phyloP scores from a whole-genome alignment of 225 moss, liverwort and hornwort genomes.

The Rhytidiadelphus loreus region DNA sequence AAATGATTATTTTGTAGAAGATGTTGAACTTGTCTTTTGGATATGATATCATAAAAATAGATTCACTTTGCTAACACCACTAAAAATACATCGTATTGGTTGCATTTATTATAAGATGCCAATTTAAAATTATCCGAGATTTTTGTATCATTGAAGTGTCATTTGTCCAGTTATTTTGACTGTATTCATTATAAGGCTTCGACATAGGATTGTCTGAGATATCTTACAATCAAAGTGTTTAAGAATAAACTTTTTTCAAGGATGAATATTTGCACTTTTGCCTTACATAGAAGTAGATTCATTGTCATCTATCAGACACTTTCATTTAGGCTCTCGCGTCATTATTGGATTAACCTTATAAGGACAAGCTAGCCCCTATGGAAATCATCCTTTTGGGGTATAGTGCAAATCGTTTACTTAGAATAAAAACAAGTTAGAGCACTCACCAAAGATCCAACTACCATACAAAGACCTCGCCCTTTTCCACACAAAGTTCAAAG shows the following conservation, averaged over 20 bases:
- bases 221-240: neutral
- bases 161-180: rapidly evolving
- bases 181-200: neutral
- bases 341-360: no score
- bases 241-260: neutral
- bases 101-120: neutral
- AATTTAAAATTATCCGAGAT: neutral
- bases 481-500: neutral
- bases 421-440: neutral
- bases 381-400: no score
- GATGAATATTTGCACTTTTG: no score
- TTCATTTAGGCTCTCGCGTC: no score
- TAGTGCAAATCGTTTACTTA: no score
- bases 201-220: no score
- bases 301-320: no score
- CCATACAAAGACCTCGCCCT: rapidly evolving
- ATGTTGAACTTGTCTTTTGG: neutral
- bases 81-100: neutral
- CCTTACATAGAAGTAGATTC: no score
- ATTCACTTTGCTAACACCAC: neutral
- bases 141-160: neutral
- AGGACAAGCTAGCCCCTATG: no score
- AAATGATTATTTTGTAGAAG: neutral
- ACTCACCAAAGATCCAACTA: neutral
- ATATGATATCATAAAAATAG: neutral